A percentile compares a stretch with the other conserved stretches of the same genome.
Evolutionary conservation across 768 basidiomycete species (phyloP).

Genomic region (Lentinus tigrinus): DNA sequence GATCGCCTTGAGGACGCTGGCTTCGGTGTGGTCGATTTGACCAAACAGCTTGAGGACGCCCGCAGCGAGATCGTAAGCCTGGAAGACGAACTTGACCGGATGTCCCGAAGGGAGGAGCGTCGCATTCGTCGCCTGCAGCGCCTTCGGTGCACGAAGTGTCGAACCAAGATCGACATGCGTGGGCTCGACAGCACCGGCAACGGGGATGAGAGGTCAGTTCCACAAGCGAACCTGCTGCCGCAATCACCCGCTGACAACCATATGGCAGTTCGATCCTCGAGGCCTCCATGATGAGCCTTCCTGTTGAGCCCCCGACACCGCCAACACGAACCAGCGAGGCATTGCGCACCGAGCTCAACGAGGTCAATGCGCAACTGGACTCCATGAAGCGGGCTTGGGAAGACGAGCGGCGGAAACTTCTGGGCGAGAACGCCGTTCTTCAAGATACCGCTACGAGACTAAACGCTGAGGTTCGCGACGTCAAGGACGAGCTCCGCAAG

Average conservation of each 20-base stretch:
- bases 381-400: constrained; percentile 70
- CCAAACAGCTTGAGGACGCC: constrained; percentile 71
- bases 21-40: constrained; percentile 67
- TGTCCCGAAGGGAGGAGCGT: constrained; percentile 71
- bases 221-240: neutral
- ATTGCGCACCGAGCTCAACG: constrained; percentile 55
- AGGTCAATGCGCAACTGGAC: constrained; percentile 62
- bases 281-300: constrained; percentile 43
- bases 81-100: constrained; percentile 67
- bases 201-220: constrained; percentile 61
- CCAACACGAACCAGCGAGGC: constrained; percentile 67
- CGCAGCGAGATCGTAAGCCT: constrained; percentile 52
- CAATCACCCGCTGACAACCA: neutral
- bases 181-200: constrained; percentile 38
- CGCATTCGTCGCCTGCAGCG: constrained; percentile 57
- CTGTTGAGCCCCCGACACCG: constrained; percentile 63
- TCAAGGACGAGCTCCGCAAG: constrained; percentile 56
- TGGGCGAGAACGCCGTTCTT: constrained; percentile 71
- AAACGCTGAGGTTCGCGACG: constrained; percentile 55
- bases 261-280: constrained; percentile 51
- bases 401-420: constrained; percentile 57
- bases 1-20: constrained; percentile 84
- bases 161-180: constrained; percentile 55
- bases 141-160: constrained; percentile 69
- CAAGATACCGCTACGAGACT: constrained; percentile 70